Evolutionary conservation across 805 yeast genomes (phyloP).

Genomic region (Hanseniaspora hatyaiensis): DNA sequence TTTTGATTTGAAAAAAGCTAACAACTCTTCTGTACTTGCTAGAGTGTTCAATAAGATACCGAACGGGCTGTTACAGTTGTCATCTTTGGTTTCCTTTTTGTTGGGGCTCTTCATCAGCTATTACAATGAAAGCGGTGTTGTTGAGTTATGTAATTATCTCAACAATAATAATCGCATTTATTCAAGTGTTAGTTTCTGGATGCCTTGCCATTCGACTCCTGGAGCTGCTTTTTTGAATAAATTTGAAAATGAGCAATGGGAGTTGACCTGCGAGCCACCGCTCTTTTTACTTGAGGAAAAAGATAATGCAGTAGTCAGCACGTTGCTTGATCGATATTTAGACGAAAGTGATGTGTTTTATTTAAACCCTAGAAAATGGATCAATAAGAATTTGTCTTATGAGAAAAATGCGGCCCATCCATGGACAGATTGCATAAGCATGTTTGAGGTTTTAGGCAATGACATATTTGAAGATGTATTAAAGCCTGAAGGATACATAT

Average conservation of each 20-base stretch:
- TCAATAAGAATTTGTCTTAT: constrained; percentile 1
- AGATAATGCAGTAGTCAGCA: constrained; percentile 19
- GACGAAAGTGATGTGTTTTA: constrained; percentile 86
- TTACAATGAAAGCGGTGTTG: constrained; percentile 79
- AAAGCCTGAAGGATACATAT: constrained; percentile 34
- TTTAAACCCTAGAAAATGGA: constrained; percentile 15
- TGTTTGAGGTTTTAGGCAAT: constrained; percentile 53
- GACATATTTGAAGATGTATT: constrained; percentile 34
- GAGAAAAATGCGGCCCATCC: constrained; percentile 19
- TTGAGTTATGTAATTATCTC: constrained; percentile 49
- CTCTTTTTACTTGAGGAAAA: constrained; percentile 29
- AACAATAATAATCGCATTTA: constrained; percentile 32
- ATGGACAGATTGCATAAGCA: constrained; percentile 67
- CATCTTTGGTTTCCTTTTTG: constrained; percentile 17
- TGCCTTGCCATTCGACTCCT: constrained; percentile 97
- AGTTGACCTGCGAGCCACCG: constrained; percentile 89
- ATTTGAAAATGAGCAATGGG: constrained; percentile 46
- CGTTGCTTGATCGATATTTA: constrained; percentile 39
- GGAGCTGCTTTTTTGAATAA: constrained; percentile 78
- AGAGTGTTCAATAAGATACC: neutral
- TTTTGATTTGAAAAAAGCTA: constrained; percentile 14
- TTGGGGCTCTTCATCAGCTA: constrained; percentile 39
- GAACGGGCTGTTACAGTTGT: neutral
- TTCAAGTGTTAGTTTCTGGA: constrained; percentile 60
- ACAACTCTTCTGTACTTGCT: neutral